Conservation (phyloP, 2,329 filamentous ascomycete genomes). For the Colletotrichum sublineola region DNA sequence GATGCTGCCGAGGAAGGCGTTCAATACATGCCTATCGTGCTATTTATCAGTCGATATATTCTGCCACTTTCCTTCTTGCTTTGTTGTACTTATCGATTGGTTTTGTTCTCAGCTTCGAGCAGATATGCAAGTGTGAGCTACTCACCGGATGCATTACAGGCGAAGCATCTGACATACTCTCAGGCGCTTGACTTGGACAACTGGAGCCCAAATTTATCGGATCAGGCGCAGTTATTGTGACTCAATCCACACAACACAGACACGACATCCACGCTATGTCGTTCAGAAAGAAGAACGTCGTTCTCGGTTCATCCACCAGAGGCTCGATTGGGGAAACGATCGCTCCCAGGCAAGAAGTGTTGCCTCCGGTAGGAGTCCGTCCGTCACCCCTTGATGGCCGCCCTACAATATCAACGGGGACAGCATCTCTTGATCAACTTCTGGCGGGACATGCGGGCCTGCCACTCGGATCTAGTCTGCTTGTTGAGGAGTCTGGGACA, state of each 20-base stretch:
- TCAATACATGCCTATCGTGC: neutral
- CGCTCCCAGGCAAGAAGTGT: conserved; percentile 50
- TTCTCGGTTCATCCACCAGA: conserved; percentile 55
- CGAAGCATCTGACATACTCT: neutral
- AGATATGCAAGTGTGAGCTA: neutral
- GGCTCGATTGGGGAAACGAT: conserved; percentile 43
- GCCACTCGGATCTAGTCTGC: conserved; percentile 81
- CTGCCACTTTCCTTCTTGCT: neutral
- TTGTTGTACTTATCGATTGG: too few relatives aligned
- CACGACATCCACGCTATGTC: conserved; percentile 59
- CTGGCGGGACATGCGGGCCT: conserved; percentile 90
- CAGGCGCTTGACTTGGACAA: neutral
- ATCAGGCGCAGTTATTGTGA: neutral
- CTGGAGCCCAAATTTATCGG: neutral
- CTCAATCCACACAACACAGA: neutral
- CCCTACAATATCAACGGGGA: conserved; percentile 91
- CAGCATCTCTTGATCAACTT: conserved; percentile 84
- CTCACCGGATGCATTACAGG: neutral
- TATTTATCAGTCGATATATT: too few relatives aligned
- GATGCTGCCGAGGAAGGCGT: neutral
- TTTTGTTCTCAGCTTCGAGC: neutral
- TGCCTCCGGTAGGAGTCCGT: conserved; percentile 68
- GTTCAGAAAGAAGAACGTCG: conserved; percentile 69
- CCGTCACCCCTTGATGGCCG: conserved; percentile 92
- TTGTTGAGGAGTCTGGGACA: conserved; percentile 90